phyloP scores from a whole-genome alignment of 2,329 filamentous ascomycete species.

The Cryphonectria nitschkei region DNA sequence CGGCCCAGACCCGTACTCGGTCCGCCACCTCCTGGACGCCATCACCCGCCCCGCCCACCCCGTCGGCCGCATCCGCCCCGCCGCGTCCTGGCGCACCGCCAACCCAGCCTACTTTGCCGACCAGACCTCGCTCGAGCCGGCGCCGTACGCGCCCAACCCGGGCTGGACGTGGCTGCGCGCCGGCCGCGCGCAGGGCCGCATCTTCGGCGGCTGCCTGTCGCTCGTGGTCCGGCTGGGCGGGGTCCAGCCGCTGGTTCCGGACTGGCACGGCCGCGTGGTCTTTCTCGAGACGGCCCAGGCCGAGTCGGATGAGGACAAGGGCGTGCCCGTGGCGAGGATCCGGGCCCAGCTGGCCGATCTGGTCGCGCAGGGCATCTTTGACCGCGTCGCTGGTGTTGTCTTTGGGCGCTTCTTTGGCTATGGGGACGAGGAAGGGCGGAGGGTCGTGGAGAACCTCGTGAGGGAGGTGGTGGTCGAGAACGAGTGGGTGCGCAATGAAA shows the following conservation, averaged over 20 bases:
- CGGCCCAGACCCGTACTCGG: slow-evolving; percentile 1
- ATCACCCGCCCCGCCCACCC: slow-evolving; percentile 32
- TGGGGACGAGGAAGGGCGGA: slow-evolving; percentile 37
- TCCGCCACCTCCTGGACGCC: slow-evolving; percentile 38
- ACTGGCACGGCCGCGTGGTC: slow-evolving; percentile 44
- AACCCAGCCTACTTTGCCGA: slow-evolving; percentile 32
- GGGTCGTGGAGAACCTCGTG: slow-evolving; percentile 38
- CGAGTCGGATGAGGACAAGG: slow-evolving; percentile 33
- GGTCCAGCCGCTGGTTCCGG: slow-evolving; percentile 39
- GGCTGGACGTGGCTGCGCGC: slow-evolving; percentile 44
- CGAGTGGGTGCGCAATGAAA: slow-evolving; percentile 24
- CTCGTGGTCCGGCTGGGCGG: slow-evolving; percentile 44
- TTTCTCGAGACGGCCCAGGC: slow-evolving; percentile 47
- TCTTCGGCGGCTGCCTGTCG: slow-evolving; percentile 47
- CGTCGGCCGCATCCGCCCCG: slow-evolving; percentile 39
- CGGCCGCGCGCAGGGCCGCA: slow-evolving; percentile 46
- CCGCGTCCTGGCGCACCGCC: slow-evolving; percentile 34
- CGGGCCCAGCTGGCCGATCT: slow-evolving; percentile 45
- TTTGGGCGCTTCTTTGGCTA: slow-evolving; percentile 48
- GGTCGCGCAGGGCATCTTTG: slow-evolving; percentile 46
- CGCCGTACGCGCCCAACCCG: slow-evolving; percentile 34
- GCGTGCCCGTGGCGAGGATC: slow-evolving; percentile 34
- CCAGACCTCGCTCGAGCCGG: slow-evolving; percentile 29
- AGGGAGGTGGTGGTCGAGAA: slow-evolving; percentile 41
- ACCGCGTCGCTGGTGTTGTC: slow-evolving; percentile 45